Percentiles rank a stretch among this genome's conserved stretches.
phyloP scores from a whole-genome alignment of 257 asterid species.

The Solanum chilense region DNA sequence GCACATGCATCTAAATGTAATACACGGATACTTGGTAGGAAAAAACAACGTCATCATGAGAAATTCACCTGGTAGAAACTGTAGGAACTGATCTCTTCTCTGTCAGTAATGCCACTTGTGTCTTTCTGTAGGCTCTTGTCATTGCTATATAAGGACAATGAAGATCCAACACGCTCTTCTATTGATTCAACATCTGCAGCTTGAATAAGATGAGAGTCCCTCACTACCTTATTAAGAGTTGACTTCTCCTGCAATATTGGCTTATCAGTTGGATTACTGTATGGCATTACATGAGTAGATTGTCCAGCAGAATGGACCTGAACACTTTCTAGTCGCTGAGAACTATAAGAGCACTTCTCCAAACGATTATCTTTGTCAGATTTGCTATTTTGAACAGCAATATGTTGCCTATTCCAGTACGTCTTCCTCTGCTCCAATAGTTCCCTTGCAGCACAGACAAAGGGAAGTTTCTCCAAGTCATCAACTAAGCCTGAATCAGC shows the following conservation, averaged over 20 bases:
- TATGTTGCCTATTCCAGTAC: conserved; percentile 59
- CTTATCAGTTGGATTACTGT: conserved; percentile 12
- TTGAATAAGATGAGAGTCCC: conserved; percentile 21
- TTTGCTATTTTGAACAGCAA: conserved; percentile 16
- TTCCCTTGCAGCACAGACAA: conserved; percentile 80
- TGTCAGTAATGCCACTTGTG: conserved; percentile 20
- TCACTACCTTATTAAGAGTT: conserved; percentile 13
- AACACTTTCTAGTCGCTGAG: conserved; percentile 21
- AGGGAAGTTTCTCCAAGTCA: conserved; percentile 88
- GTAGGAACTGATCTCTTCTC: conserved; percentile 45
- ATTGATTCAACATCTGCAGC: conserved; percentile 20
- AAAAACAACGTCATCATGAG: neutral
- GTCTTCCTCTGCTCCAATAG: conserved; percentile 63
- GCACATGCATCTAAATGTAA: neutral
- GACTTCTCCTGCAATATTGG: conserved; percentile 15
- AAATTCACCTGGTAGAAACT: conserved; percentile 75
- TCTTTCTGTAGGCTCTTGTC: conserved; percentile 6
- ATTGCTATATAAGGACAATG: conserved; percentile 29
- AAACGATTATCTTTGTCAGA: neutral
- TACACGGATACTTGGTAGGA: neutral
- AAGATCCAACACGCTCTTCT: conserved; percentile 26
- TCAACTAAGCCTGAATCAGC: conserved; percentile 90
- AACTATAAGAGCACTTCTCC: conserved; percentile 9
- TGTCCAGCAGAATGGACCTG: conserved; percentile 1
- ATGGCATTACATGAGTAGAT: conserved; percentile 1